Conservation (phyloP, 2,329 filamentous ascomycete species). For the Fusarium veterinarium region DNA sequence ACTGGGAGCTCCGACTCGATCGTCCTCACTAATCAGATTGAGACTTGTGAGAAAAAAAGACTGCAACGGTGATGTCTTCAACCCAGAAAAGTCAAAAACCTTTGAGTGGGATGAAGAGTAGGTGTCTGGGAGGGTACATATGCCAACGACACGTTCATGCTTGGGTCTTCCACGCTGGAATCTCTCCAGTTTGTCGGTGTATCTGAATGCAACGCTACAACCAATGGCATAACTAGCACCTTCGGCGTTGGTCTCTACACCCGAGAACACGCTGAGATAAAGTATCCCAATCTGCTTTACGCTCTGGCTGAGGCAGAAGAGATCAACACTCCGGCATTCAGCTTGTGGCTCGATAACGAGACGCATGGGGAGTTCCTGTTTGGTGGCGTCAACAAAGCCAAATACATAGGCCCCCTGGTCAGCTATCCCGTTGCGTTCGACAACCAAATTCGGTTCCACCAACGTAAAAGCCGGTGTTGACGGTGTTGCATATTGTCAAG, state of each 20-base stretch:
- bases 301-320: neutral
- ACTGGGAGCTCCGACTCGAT: neutral
- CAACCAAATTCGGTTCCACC: neutral
- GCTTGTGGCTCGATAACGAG: neutral
- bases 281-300: neutral
- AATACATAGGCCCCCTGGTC: neutral
- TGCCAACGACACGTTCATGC: neutral
- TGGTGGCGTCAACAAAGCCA: neutral
- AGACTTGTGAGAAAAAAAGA: neutral
- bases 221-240: too few species aligned
- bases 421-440: neutral
- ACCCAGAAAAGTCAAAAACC: neutral
- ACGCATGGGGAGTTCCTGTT: neutral
- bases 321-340: neutral
- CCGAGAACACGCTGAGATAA: neutral
- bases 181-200: neutral
- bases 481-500: neutral
- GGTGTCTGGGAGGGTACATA: neutral
- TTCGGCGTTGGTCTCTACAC: neutral
- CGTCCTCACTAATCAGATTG: neutral
- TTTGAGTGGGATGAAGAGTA: neutral
- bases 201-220: too few species aligned
- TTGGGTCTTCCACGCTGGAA: neutral
- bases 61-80: neutral
- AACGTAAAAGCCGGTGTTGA: neutral